Evolutionary conservation across 345 rosid species (phyloP).

Genomic region (Clausena lansium): DNA sequence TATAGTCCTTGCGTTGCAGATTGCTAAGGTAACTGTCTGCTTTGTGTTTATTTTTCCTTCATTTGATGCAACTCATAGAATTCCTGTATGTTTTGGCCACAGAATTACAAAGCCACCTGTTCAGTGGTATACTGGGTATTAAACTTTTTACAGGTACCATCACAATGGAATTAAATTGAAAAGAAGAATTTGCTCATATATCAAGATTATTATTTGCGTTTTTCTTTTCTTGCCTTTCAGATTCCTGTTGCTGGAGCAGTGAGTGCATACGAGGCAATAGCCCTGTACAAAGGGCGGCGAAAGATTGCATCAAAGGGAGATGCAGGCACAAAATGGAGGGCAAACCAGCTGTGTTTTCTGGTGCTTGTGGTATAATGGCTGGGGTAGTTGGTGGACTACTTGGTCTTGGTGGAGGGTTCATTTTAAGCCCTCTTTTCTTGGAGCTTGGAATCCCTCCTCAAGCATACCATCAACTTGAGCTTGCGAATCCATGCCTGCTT

Average conservation of each 20-base stretch:
- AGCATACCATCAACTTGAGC: neutral
- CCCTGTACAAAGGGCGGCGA: constrained; percentile 37
- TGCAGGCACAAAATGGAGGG: constrained; percentile 21
- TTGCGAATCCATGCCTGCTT: neutral
- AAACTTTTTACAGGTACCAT: constrained; percentile 40
- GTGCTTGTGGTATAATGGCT: constrained; percentile 37
- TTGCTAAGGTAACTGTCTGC: constrained; percentile 33
- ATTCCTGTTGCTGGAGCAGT: constrained; percentile 44
- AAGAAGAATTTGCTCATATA: neutral
- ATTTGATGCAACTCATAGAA: constrained; percentile 6
- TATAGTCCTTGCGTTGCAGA: constrained; percentile 37
- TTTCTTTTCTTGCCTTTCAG: constrained; percentile 19
- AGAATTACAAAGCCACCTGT: constrained; percentile 42
- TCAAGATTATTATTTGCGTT: neutral
- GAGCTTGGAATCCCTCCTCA: constrained; percentile 55
- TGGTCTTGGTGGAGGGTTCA: constrained; percentile 52
- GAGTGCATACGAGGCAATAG: constrained; percentile 34
- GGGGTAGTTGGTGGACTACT: constrained; percentile 48
- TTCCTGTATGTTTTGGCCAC: constrained; percentile 7
- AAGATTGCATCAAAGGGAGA: constrained; percentile 46
- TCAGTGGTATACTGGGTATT: constrained; percentile 37
- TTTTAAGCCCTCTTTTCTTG: constrained; percentile 46
- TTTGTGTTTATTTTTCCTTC: neutral
- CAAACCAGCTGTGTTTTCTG: constrained; percentile 31
- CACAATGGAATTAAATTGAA: neutral